These are phyloP conservation scores for Bonia amplexicaulis DNA, from an alignment of 176 grass and related monocot species.

Conservation along the genomic window DNA sequence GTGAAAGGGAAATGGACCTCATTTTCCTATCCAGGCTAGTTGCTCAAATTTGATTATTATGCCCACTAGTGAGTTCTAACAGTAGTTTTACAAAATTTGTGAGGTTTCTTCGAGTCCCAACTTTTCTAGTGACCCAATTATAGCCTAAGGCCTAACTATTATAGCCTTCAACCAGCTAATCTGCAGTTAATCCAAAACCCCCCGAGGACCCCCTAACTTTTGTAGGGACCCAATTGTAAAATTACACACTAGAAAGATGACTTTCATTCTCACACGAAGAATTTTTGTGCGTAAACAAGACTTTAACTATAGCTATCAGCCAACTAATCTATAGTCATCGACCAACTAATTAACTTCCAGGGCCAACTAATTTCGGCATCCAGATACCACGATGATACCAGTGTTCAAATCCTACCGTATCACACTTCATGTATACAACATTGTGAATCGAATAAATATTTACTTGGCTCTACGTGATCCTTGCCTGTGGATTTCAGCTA, in stretches of 20 bases:
- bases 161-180: background rate
- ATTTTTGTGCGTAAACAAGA: slow-evolving; percentile 25
- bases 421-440: too few relatives aligned
- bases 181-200: background rate
- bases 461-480: too few relatives aligned
- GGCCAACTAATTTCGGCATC: background rate
- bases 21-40: background rate
- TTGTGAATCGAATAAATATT: too few relatives aligned
- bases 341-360: slow-evolving; percentile 18
- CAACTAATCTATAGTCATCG: slow-evolving; percentile 6
- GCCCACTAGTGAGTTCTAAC: background rate
- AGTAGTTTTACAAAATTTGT: background rate
- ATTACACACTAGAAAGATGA: background rate
- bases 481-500: background rate
- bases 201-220: background rate
- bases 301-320: slow-evolving; percentile 10
- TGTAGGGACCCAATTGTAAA: background rate
- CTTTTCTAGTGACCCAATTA: background rate
- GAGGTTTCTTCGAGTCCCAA: background rate
- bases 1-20: background rate
- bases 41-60: background rate
- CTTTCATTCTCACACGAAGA: background rate
- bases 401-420: too few relatives aligned
- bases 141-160: background rate
- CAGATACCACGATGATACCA: background rate